phyloP scores from a whole-genome alignment of 2,329 filamentous ascomycete species.

The Fusarium kyushuense region DNA sequence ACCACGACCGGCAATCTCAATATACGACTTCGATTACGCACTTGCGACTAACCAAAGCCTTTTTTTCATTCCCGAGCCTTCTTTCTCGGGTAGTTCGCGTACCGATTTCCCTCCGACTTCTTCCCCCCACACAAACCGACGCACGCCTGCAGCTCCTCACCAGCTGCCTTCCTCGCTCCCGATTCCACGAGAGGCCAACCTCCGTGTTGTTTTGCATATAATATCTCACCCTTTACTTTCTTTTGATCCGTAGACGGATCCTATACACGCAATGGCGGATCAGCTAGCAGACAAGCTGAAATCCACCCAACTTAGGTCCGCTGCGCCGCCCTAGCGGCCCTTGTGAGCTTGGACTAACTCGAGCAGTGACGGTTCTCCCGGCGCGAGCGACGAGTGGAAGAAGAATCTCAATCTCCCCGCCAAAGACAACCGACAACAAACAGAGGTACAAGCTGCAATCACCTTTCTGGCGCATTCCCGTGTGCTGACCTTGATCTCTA shows the following conservation, averaged over 20 bases:
- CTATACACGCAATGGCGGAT: constrained; percentile 57
- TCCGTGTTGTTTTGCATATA: constrained; percentile 44
- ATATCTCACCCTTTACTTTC: constrained; percentile 34
- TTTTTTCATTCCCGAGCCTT: constrained; percentile 27
- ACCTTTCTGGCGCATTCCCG: constrained; percentile 14
- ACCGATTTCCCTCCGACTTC: constrained; percentile 33
- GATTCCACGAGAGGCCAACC: constrained; percentile 32
- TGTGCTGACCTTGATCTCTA: constrained; percentile 54
- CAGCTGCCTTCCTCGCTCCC: constrained; percentile 33
- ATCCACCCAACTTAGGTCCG: constrained; percentile 58
- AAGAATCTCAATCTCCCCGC: constrained; percentile 76
- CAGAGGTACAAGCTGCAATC: constrained; percentile 68
- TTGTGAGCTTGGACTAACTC: constrained; percentile 52
- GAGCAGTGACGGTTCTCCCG: constrained; percentile 61
- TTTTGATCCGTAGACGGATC: constrained; percentile 46
- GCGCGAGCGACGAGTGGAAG: constrained; percentile 75
- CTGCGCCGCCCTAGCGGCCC: constrained; percentile 38
- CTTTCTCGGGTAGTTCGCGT: constrained; percentile 35
- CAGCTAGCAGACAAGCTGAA: constrained; percentile 61
- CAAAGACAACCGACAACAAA: constrained; percentile 83
- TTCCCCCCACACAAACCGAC: constrained; percentile 32
- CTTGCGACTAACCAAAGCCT: constrained; percentile 30
- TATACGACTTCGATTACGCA: constrained; percentile 34
- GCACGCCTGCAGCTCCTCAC: constrained; percentile 37
- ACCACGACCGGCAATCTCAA: constrained; percentile 34